phyloP scores from a whole-genome alignment of 1,284 basidiomycete species.

The Cutaneotrichosporon mucoides region DNA sequence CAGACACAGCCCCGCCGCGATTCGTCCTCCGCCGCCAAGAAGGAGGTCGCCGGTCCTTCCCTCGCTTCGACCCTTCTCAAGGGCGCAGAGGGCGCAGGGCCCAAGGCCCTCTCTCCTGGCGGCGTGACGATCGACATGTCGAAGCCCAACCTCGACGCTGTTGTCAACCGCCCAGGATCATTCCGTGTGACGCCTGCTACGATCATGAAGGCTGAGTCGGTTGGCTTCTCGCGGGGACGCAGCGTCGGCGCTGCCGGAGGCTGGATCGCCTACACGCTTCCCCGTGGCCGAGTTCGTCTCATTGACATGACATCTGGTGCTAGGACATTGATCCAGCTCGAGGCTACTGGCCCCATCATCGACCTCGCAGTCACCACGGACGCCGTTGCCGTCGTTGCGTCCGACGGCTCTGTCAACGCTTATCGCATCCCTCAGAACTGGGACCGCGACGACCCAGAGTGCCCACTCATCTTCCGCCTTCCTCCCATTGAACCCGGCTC shows the following conservation, averaged over 20 bases:
- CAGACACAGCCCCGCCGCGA: neutral
- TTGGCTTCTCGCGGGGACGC: conserved; percentile 26
- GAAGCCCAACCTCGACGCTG: conserved; percentile 26
- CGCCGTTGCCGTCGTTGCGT: conserved; percentile 29
- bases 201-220: conserved; percentile 28
- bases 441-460: conserved; percentile 31
- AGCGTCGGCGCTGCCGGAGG: conserved; percentile 30
- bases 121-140: conserved; percentile 30
- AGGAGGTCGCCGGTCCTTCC: conserved; percentile 14
- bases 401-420: conserved; percentile 29
- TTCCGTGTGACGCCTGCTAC: conserved; percentile 32
- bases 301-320: conserved; percentile 35
- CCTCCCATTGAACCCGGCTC: neutral
- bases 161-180: conserved; percentile 23
- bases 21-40: neutral
- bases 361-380: conserved; percentile 33
- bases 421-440: conserved; percentile 29
- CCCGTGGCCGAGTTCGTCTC: conserved; percentile 35
- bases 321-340: conserved; percentile 29
- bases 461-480: conserved; percentile 20
- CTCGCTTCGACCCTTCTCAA: conserved; percentile 20
- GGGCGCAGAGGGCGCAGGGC: conserved; percentile 12
- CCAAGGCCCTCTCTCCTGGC: conserved; percentile 21
- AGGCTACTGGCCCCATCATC: conserved; percentile 22
- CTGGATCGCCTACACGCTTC: conserved; percentile 39